These are phyloP conservation scores for Cercophora newfieldiana DNA, from an alignment of 495 filamentous ascomycete genomes.

Conservation along the genomic window DNA sequence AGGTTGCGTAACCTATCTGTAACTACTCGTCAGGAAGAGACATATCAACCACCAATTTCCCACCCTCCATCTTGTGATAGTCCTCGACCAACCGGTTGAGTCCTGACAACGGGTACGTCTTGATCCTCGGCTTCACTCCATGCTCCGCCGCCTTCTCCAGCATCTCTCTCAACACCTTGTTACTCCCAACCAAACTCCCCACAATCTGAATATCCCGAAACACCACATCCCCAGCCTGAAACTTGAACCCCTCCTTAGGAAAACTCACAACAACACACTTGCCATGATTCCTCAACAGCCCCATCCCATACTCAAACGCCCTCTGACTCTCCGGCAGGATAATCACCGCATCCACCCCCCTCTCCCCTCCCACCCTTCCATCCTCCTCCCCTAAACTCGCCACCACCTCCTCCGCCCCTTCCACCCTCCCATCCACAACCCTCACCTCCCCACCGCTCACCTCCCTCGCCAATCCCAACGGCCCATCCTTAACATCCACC, in stretches of 20 bases:
- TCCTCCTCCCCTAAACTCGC: constrained; percentile 32
- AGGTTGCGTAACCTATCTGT: constrained; percentile 3
- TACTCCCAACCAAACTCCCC: constrained; percentile 40
- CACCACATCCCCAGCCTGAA: constrained; percentile 40
- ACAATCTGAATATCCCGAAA: constrained; percentile 41
- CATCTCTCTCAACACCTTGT: constrained; percentile 37
- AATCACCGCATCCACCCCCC: constrained; percentile 45
- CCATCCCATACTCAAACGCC: constrained; percentile 43
- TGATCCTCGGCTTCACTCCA: constrained; percentile 34
- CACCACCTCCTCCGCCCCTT: constrained; percentile 15
- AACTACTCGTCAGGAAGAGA: constrained; percentile 10
- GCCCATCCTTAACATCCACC: constrained; percentile 33
- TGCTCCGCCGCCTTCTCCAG: constrained; percentile 36
- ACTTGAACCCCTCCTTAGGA: constrained; percentile 39
- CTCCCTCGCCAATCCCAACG: constrained; percentile 21
- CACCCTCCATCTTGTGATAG: constrained; percentile 42
- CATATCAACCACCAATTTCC: constrained; percentile 47
- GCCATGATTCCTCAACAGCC: constrained; percentile 40
- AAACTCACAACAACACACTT: constrained; percentile 43
- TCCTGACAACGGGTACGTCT: constrained; percentile 33
- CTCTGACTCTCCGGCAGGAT: constrained; percentile 44
- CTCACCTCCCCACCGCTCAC: neutral
- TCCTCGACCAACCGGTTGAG: constrained; percentile 46
- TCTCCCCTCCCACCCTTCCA: constrained; percentile 34
- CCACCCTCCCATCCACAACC: constrained; percentile 25